Percentiles rank a stretch among this genome's conserved stretches.
Evolutionary conservation across 148 eudicot genomes (phyloP).

Genomic region (Rhododendron vialii): DNA sequence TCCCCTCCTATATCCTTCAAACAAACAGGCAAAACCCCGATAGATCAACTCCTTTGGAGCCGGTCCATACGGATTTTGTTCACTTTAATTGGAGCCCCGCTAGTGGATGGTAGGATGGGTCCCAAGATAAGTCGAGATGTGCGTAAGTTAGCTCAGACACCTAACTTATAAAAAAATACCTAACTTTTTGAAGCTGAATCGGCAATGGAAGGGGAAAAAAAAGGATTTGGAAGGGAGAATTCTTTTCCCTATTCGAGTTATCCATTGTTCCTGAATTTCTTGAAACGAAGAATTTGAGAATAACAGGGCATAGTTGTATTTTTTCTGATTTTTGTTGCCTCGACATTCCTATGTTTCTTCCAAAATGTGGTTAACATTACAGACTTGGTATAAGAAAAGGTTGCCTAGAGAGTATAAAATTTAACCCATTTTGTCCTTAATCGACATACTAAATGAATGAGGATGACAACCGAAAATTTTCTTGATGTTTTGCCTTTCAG

Average conservation of each 20-base stretch:
- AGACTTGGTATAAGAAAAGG: not conserved
- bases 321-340: not conserved
- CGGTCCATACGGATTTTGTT: not conserved
- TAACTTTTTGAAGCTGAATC: not conserved
- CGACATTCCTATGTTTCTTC: slow-evolving; percentile 1
- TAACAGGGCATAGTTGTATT: not conserved
- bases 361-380: not conserved
- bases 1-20: too few species aligned
- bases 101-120: not conserved
- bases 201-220: not conserved
- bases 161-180: not conserved
- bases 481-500: not conserved
- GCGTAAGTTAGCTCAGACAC: too few species aligned
- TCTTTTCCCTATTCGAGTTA: not conserved
- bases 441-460: not conserved
- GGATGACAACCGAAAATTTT: not conserved
- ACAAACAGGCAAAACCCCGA: not conserved
- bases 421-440: not conserved
- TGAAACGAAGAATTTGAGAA: not conserved
- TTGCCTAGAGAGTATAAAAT: not conserved
- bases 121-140: not conserved
- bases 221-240: not conserved
- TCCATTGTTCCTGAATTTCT: not conserved
- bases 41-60: not conserved
- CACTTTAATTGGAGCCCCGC: not conserved